Conservation (phyloP, 2,329 filamentous ascomycete species). For the Aspergillus niger region DNA sequence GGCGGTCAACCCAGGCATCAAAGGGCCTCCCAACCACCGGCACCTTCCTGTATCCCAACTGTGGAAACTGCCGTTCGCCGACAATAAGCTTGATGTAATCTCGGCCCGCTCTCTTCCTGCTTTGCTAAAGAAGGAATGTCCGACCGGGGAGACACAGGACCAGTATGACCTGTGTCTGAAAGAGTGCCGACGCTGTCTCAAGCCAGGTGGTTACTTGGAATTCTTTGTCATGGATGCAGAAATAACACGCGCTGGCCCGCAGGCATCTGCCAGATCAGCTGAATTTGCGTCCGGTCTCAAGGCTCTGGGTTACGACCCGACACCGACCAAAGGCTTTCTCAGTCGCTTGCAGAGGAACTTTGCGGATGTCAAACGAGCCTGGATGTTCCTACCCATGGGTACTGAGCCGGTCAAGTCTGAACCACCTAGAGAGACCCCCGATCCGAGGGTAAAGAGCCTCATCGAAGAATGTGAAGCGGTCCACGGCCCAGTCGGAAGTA, state of each 20-base stretch:
- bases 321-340: constrained; percentile 79
- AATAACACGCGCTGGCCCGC: constrained; percentile 78
- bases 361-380: constrained; percentile 75
- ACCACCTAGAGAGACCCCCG: constrained; percentile 46
- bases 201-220: constrained; percentile 90
- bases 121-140: constrained; percentile 69
- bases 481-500: constrained; percentile 62
- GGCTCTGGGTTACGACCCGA: constrained; percentile 85
- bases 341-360: constrained; percentile 74
- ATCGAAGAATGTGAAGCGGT: constrained; percentile 60
- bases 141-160: constrained; percentile 68
- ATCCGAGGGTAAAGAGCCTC: constrained; percentile 38
- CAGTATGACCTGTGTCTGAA: constrained; percentile 84
- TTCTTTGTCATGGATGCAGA: constrained; percentile 89
- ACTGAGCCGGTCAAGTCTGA: constrained; percentile 49
- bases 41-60: constrained; percentile 76
- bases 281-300: constrained; percentile 91
- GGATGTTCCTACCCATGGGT: constrained; percentile 87
- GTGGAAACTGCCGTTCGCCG: constrained; percentile 79
- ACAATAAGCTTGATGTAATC: constrained; percentile 86
- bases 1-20: constrained; percentile 71
- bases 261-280: constrained; percentile 78
- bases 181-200: constrained; percentile 88
- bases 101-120: constrained; percentile 85
- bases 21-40: constrained; percentile 83